These are phyloP conservation scores for Amaranthus hypochondriacus DNA, from an alignment of 148 eudicot genomes.

Conservation along the genomic window DNA sequence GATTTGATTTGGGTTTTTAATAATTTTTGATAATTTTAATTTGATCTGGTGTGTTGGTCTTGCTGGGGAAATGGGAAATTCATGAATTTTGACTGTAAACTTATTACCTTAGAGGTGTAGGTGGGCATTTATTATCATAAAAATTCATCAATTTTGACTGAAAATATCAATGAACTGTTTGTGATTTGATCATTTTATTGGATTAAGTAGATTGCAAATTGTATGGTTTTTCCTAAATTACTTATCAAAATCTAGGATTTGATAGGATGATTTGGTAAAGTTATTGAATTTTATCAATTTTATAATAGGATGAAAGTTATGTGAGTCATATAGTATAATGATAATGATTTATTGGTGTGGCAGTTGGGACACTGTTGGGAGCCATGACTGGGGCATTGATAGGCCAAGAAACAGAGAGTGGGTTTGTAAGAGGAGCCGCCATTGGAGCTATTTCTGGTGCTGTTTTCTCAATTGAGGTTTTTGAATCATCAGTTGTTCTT, in stretches of 20 bases:
- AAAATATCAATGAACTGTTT: neutral
- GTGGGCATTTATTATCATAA: too few species aligned
- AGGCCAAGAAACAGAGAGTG: conserved; percentile 98
- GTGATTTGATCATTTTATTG: neutral
- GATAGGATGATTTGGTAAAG: neutral
- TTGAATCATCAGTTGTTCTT: conserved; percentile 80
- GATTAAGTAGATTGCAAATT: neutral
- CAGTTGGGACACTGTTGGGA: conserved; percentile 94
- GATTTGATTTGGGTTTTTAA: conserved; percentile 11
- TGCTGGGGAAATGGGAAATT: neutral
- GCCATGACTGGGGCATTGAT: conserved; percentile 97
- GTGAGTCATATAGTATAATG: conserved; percentile 3
- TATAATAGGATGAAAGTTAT: neutral
- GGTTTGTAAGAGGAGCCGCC: conserved; percentile 93
- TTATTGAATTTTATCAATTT: neutral
- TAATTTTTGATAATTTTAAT: neutral
- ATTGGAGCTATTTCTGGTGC: conserved; percentile 99
- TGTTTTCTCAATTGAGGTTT: conserved; percentile 97
- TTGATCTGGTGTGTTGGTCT: neutral
- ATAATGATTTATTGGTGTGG: conserved; percentile 17
- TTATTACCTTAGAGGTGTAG: neutral
- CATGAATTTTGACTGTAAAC: neutral
- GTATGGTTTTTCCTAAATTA: neutral
- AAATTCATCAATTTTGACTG: neutral
- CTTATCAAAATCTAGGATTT: neutral